Base-by-base conservation (phyloP, 2,329 filamentous ascomycete genomes). In the Amylocarpus encephaloides region DNA sequence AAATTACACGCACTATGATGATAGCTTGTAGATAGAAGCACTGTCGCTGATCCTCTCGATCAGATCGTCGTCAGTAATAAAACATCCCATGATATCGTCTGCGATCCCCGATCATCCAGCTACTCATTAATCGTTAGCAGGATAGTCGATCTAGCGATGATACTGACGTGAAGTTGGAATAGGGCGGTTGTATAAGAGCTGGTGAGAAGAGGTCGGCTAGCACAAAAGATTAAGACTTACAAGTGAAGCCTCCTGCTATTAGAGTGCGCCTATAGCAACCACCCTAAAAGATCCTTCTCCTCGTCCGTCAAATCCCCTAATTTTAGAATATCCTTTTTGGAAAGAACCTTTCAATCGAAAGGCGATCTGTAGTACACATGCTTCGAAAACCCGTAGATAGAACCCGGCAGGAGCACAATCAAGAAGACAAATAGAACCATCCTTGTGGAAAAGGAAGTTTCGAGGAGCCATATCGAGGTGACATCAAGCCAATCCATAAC, bases 211-310 rank as follows among this genome's bases (percentile, higher is more conserved):
- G 39, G 7, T 30, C 42, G 42, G 33, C 35, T 36, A 43, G 43
- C 19, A 36, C 10, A 50, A 50, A 42, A 41, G 51, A 51, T 9
- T 48, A 15, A 15, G 45, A 33, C 48, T 53, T 50, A 50, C 43
- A 48, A 53, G 44, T 48, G 13, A 51, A 32, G 50, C 38, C 35
- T 34, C 44, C 50, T 29, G 45, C 48, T 51, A 22, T 53, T 53
- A 30, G 44, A 48, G 34, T 50, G 50, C 16, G 51, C 51, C 45
- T 35, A 34, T 47, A 53, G 44, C 33, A 53, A 50, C 46, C 39
- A 53, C n/a, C n/a, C 50, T 50, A 51, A 49, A 30, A 43, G 36
- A 49, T 43, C 19, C 40, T 51, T 45, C 46, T 54, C 48, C 45
- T 51, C 32, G 15, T 51, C 42, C 35, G 44, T 49, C 22, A 49